Evolutionary conservation across 2,329 filamentous ascomycete species (phyloP).

Genomic region (Clonostachys rosea): DNA sequence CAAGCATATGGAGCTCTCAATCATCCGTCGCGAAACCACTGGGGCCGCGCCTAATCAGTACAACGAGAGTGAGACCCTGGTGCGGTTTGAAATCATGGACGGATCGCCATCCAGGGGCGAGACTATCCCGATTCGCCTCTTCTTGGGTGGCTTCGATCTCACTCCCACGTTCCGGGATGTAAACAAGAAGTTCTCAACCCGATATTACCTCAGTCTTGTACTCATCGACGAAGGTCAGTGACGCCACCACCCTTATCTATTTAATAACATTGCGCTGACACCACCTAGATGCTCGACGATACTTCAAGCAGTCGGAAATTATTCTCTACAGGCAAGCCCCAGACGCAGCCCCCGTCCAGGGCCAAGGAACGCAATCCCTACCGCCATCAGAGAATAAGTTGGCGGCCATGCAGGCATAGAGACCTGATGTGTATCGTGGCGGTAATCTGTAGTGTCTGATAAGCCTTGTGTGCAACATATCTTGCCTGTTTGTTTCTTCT

Average conservation of each 20-base stretch:
- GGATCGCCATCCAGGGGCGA: slow-evolving; percentile 92
- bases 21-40: slow-evolving; percentile 94
- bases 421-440: too few species aligned
- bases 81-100: slow-evolving; percentile 99
- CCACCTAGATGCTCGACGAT: slow-evolving; percentile 76
- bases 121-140: slow-evolving; percentile 94
- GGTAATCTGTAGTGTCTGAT: neutral
- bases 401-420: slow-evolving; percentile 13
- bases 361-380: slow-evolving; percentile 31
- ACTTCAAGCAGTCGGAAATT: slow-evolving; percentile 99
- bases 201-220: slow-evolving; percentile 95
- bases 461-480: slow-evolving; percentile 1
- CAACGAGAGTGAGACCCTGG: slow-evolving; percentile 97
- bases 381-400: slow-evolving; percentile 41
- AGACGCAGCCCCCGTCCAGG: slow-evolving; percentile 33
- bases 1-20: slow-evolving; percentile 99
- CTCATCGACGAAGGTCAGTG: slow-evolving; percentile 84
- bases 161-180: slow-evolving; percentile 98
- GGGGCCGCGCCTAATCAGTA: slow-evolving; percentile 97
- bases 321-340: slow-evolving; percentile 85
- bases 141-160: slow-evolving; percentile 94
- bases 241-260: neutral
- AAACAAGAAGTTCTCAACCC: slow-evolving; percentile 99
- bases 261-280: slow-evolving; percentile 8
- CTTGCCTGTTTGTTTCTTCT: slow-evolving; percentile 7